Evolutionary conservation across 2,329 filamentous ascomycete species (phyloP).

Genomic region (Nannizziopsis arthrosporioides): DNA sequence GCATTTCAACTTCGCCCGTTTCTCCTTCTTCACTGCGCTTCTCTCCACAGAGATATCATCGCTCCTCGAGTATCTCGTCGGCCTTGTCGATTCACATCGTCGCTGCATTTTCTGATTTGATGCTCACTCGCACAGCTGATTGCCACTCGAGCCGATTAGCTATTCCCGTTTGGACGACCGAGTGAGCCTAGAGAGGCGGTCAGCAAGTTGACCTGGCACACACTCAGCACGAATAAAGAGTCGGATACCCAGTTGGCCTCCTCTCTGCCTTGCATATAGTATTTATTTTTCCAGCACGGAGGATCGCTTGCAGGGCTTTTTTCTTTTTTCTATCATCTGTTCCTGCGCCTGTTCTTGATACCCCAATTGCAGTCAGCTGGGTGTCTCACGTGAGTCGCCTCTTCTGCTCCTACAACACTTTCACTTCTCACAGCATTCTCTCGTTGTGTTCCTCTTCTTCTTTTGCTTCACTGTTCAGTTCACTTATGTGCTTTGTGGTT

Average conservation of each 20-base stretch:
- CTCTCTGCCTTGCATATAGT: slow-evolving; percentile 1
- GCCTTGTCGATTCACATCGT: background rate
- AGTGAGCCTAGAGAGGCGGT: slow-evolving; percentile 1
- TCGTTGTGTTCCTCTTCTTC: background rate
- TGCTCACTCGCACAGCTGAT: background rate
- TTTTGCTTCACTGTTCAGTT: background rate
- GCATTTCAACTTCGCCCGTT: no score
- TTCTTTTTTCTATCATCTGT: slow-evolving; percentile 1
- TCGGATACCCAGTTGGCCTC: slow-evolving; percentile 7
- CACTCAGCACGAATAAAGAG: background rate
- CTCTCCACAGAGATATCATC: no score
- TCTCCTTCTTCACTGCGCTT: no score
- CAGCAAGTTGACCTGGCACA: background rate
- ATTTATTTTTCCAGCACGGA: background rate
- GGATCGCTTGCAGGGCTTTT: background rate
- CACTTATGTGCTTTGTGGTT: background rate
- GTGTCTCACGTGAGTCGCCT: slow-evolving; percentile 8
- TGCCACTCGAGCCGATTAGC: background rate
- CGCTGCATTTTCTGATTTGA: background rate
- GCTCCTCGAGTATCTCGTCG: background rate
- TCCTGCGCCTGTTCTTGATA: slow-evolving; percentile 1
- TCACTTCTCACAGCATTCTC: background rate
- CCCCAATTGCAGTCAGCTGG: slow-evolving; percentile 5
- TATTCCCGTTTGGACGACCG: background rate
- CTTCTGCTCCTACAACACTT: slow-evolving; percentile 1